Conservation (phyloP, 2,329 filamentous ascomycete genomes). For the Penicillium janthinellum region DNA sequence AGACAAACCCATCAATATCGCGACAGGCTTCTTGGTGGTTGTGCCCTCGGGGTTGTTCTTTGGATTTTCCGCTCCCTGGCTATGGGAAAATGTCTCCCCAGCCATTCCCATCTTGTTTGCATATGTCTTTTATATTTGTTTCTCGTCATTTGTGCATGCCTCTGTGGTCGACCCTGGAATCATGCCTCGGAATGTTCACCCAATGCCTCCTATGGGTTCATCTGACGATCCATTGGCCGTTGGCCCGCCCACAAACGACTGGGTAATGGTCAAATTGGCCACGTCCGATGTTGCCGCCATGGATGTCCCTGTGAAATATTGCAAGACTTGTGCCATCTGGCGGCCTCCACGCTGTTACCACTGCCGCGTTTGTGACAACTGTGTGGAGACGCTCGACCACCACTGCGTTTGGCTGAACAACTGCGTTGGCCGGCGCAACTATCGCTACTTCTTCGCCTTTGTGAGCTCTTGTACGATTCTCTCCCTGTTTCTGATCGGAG, state of each 20-base stretch:
- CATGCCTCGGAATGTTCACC: conserved; percentile 86
- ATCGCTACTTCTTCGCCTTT: conserved; percentile 96
- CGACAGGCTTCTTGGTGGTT: conserved; percentile 78
- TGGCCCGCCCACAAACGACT: conserved; percentile 86
- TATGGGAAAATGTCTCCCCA: conserved; percentile 84
- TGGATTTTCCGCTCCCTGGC: conserved; percentile 75
- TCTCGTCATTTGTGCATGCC: conserved; percentile 92
- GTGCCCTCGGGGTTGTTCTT: conserved; percentile 83
- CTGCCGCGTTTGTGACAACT: conserved; percentile 95
- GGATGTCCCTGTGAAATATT: conserved; percentile 98
- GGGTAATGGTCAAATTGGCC: conserved; percentile 85
- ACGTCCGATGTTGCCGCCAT: conserved; percentile 78
- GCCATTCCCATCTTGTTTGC: conserved; percentile 87
- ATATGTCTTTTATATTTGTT: conserved; percentile 86
- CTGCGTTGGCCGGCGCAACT: conserved; percentile 94
- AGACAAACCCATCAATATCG: conserved; percentile 84
- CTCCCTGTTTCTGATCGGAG: conserved; percentile 72
- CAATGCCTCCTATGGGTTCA: conserved; percentile 74
- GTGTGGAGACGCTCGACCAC: conserved; percentile 94
- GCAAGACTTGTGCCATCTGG: conserved; percentile 97
- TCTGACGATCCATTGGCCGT: conserved; percentile 79
- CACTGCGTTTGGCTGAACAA: conserved; percentile 99
- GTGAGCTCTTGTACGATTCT: conserved; percentile 78
- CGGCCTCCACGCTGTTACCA: conserved; percentile 93
- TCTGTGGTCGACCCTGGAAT: conserved; percentile 93